These are phyloP conservation scores for Scedosporium minutisporum DNA, from an alignment of 2,329 filamentous ascomycete genomes.

Conservation along the genomic window DNA sequence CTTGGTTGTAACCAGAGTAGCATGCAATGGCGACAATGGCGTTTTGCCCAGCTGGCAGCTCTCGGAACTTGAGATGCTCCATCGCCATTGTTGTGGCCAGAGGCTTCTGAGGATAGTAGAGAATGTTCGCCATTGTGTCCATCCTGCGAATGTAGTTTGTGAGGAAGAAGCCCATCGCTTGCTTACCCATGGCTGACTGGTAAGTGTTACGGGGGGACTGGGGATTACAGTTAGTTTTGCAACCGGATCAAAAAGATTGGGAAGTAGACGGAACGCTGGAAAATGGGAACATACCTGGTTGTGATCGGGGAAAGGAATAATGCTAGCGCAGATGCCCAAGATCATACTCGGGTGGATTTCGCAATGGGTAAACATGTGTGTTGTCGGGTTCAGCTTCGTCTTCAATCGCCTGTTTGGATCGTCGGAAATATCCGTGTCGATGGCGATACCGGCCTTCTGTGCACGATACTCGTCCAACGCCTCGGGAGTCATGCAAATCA, in stretches of 20 bases:
- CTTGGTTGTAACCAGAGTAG: constrained; percentile 98
- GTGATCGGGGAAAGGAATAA: constrained; percentile 99
- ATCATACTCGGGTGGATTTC: constrained; percentile 99
- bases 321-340: constrained; percentile 93
- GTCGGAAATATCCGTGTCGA: constrained; percentile 49
- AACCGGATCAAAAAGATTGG: constrained; percentile 1
- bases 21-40: constrained; percentile 96
- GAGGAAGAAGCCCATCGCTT: constrained; percentile 98
- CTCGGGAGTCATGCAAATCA: constrained; percentile 99
- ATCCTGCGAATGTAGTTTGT: constrained; percentile 96
- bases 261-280: background rate
- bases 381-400: constrained; percentile 75
- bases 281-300: constrained; percentile 57
- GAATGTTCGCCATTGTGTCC: constrained; percentile 99
- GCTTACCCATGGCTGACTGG: constrained; percentile 99
- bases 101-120: constrained; percentile 98
- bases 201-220: constrained; percentile 97
- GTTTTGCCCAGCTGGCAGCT: constrained; percentile 92
- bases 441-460: constrained; percentile 54
- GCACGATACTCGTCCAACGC: constrained; percentile 73
- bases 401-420: constrained; percentile 82
- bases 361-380: constrained; percentile 93
- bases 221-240: constrained; percentile 20
- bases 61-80: constrained; percentile 98
- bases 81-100: constrained; percentile 91